Base-by-base conservation (phyloP, 305 asterid species). In the Fraxinus sp. region DNA sequence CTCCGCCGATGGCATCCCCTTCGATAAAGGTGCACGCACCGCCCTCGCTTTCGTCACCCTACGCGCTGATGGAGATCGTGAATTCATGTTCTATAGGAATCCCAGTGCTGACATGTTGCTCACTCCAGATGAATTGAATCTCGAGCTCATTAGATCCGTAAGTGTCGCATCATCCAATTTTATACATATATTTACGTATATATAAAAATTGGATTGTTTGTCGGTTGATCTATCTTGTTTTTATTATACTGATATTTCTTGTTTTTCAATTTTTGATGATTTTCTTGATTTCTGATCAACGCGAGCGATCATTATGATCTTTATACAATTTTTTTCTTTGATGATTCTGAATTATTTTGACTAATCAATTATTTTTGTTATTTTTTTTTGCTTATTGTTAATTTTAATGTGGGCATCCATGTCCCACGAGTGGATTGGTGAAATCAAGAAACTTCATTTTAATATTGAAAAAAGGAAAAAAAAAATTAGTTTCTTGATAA, bases 1-100 rank as follows among this genome's bases (percentile, higher is more conserved):
- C 5, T 82, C 88, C 33, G 91, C 92, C 74, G 93, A 94, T 0
- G 97, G 98, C 7, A 90, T 93, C 49, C 87, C 22, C 68, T 95
- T 95, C 75, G 98, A 95, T 75, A 90, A 84, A 80, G 98, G 97
- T 0, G 97, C 98, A 0, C 81, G 97, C 3, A 95, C 98, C 68
- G 98, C 97, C 77, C 81, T 95, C 81, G 98, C 97, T 2, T 93
- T 95, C 90, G 97, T 95, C 81, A 95, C 98, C 14, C 91, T 95
- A 82, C 93, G 94, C 89, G 90, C 91, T 80, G 97, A 95, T 82
- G 98, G 98, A 2, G 97, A 93, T 87, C 94, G 98, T 66, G 98
- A 95, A 88, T 95, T 93, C 80, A 95, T 95, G 98, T 93, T 93
- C 72, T 95, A 95, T 64, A 71, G 98, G 82, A 93, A 93, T 79